These are phyloP conservation scores for Rugonectria rugulosa DNA, from an alignment of 2,329 filamentous ascomycete genomes.

Conservation along the genomic window DNA sequence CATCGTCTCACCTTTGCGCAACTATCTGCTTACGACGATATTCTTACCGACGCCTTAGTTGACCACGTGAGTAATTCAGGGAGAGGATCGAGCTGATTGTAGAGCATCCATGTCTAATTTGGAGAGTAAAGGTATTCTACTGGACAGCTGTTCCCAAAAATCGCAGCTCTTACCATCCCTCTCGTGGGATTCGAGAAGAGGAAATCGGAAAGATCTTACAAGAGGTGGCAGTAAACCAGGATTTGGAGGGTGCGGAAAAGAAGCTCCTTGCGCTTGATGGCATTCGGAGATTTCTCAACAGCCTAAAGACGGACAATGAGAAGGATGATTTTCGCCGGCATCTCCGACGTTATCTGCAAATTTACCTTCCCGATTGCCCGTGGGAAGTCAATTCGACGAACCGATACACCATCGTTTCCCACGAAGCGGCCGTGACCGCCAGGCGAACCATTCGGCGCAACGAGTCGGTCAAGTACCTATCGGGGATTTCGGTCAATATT, in stretches of 20 bases:
- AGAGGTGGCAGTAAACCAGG: constrained; percentile 75
- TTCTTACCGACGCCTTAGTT: constrained; percentile 92
- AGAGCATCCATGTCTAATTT: constrained; percentile 30
- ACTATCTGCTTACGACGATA: constrained; percentile 92
- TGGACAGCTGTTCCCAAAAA: constrained; percentile 98
- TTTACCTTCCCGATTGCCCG: constrained; percentile 92
- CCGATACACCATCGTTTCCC: constrained; percentile 88
- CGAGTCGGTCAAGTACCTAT: constrained; percentile 88
- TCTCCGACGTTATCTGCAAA: constrained; percentile 87
- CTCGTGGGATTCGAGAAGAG: constrained; percentile 76
- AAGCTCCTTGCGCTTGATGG: constrained; percentile 77
- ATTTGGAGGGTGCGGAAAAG: constrained; percentile 74
- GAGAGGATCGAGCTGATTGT: not conserved
- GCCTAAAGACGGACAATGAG: constrained; percentile 77
- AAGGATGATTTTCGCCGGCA: constrained; percentile 87
- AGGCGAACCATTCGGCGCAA: constrained; percentile 80
- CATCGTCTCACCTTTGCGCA: constrained; percentile 84
- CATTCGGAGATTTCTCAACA: constrained; percentile 73
- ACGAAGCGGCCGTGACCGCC: constrained; percentile 88
- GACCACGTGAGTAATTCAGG: constrained; percentile 77
- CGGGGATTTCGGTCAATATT: constrained; percentile 90
- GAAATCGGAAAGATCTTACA: constrained; percentile 69
- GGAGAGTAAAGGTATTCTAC: constrained; percentile 77
- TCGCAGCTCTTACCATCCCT: constrained; percentile 82
- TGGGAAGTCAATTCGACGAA: constrained; percentile 94